Evolutionary conservation across 2,329 filamentous ascomycete genomes (phyloP), one percentile per base, ranked within the genome.

Genomic region (Aplosporella prunicola): DNA sequence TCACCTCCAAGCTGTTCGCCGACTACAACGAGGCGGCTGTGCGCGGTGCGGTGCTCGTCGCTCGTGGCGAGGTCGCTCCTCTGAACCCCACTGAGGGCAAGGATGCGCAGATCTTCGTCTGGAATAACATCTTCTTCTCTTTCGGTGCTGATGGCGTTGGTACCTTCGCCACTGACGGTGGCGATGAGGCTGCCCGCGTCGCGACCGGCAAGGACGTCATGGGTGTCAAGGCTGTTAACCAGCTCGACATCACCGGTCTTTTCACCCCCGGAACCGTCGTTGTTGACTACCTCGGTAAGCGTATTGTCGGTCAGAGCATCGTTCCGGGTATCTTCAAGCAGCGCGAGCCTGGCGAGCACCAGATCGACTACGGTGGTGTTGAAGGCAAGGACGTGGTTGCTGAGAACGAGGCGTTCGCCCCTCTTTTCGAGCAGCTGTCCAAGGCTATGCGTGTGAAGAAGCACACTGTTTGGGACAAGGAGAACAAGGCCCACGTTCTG

Each of bases 51-150:
- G 83, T 95, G 30, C 69, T 96, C 48, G 89, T 98, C 37, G 89
- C 88, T 16, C 76, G 85, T 40, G 91, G 91, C 37, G 91, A 98
- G 60, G 82, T 98, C 45, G 80, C 87, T 14, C 86, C 91, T 5
- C 66, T 98, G 38, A 98, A 98, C 65, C 93, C 91, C 5, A 96
- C 89, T 0, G 91, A 98, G 64, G 79, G 73, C 45, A 77, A 74
- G 48, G 89, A 98, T 58, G 91, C 91, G 4, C 91, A 98, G 60
- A 98, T 98, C 47, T 98, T 94, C 53, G 89, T 98, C 16, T 95
- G 96, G 69, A 96, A 96, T 71, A 98, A 98, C 63, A 87, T 98
- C 48, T 98, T 98, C 69, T 98, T 94, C 69, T 96, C 91, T 1
- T 96, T 95, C 51, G 91, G 91, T 45, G 89, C 91, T 29, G 91